Conservation (phyloP, 164 flowering plant species). For the Magnolia officinalis region DNA sequence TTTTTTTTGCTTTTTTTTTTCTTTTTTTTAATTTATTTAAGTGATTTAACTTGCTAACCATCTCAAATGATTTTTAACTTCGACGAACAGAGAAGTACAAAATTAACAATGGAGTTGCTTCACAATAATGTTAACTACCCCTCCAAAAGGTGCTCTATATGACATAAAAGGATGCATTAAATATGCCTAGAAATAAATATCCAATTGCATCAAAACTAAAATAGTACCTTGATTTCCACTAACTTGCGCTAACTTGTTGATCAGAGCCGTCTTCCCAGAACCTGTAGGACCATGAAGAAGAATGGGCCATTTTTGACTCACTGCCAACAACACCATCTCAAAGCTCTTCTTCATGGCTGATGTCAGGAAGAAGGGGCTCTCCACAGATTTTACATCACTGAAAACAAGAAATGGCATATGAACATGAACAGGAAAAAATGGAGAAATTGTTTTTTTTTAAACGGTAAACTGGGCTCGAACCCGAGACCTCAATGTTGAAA, state of each 20-base stretch:
- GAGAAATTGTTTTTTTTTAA: neutral
- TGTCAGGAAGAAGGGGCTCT: constrained; percentile 53
- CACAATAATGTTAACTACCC: neutral
- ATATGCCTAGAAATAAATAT: neutral
- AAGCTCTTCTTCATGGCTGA: constrained; percentile 58
- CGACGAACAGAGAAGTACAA: neutral
- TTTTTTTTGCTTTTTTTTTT: too few species aligned
- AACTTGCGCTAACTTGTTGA: constrained; percentile 54
- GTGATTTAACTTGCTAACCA: too few species aligned
- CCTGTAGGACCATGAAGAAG: constrained; percentile 92
- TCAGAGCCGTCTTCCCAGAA: constrained; percentile 78
- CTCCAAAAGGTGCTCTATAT: neutral
- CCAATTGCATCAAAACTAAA: neutral
- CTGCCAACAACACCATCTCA: constrained; percentile 72
- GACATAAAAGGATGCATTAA: too few species aligned
- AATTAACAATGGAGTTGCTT: neutral
- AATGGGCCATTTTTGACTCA: constrained; percentile 87
- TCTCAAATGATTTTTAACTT: neutral
- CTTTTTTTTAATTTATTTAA: too few species aligned
- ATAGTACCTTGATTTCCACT: constrained; percentile 59
- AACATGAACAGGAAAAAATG: neutral
- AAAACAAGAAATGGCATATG: constrained; percentile 3
- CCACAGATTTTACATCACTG: constrained; percentile 30
- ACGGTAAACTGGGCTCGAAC: neutral
- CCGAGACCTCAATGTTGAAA: neutral